Percentiles rank a stretch among this genome's conserved stretches.
Conservation (phyloP, 2,329 filamentous ascomycete genomes). For the Pseudogymnoascus sp. region DNA sequence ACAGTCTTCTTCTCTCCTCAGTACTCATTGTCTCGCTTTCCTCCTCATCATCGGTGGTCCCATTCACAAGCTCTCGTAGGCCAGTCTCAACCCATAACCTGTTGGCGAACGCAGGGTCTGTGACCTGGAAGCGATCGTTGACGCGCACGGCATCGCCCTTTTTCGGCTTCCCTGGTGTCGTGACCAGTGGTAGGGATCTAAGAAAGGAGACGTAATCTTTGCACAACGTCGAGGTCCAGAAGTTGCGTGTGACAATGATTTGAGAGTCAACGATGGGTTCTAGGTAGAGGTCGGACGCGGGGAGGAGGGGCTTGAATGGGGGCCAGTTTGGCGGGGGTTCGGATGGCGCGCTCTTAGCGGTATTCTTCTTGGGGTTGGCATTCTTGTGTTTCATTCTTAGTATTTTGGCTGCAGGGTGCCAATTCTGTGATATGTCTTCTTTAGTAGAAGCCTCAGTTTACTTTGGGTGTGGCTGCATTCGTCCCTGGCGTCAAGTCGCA, state of each 20-base stretch:
- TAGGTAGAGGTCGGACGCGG: conserved; percentile 47
- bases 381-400: not conserved
- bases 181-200: conserved; percentile 49
- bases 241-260: conserved; percentile 55
- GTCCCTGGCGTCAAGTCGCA: not conserved
- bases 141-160: conserved; percentile 66
- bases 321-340: conserved; percentile 50
- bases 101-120: conserved; percentile 68
- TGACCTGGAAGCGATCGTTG: conserved; percentile 81
- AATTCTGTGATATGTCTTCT: not conserved
- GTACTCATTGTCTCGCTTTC: conserved; percentile 17
- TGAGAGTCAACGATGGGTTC: conserved; percentile 48
- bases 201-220: conserved; percentile 59
- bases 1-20: conserved; percentile 24
- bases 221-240: conserved; percentile 57
- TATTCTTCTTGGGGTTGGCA: conserved; percentile 10
- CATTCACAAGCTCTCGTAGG: conserved; percentile 46
- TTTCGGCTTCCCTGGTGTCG: conserved; percentile 59
- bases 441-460: not conserved
- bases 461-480: conserved; percentile 4
- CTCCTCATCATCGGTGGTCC: conserved; percentile 13
- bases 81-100: conserved; percentile 72
- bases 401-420: not conserved
- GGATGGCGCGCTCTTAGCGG: not conserved
- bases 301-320: conserved; percentile 47